Base-by-base conservation (phyloP, 306 rosid genomes). In the Nissolia schottii region DNA sequence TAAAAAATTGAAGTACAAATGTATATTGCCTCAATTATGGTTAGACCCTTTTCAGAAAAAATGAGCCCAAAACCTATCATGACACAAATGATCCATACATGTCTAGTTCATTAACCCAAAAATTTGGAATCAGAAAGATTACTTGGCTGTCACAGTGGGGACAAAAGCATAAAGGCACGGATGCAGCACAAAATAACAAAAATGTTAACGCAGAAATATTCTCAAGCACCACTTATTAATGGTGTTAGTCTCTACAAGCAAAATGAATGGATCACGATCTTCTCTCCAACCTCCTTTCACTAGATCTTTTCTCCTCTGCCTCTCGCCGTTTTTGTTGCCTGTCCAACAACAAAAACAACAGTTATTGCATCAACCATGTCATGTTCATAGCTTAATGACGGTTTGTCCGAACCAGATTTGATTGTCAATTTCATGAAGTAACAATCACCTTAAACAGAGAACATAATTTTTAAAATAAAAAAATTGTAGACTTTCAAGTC, bases 231-330 rank as follows among this genome's bases (percentile, higher is more conserved):
- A 19, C 45, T 68, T 53, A 40, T 40, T 67, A 24, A 48, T 41
- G 5, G 16, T 40, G 54, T 63, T 64, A 3, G 34, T 46, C 20
- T 57, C 59, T 23, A 37, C 74, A 65, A 11, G 58, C 72, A 72
- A 43, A 45, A 62, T 27, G 34, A 54, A 79, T 18, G 64, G 77
- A 69, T 86, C 85, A 95, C 0, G 97, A 89, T 84, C 93, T 85
- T 79, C 91, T 89, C 55, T 89, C 93, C 22, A 84, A 66, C 80
- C 86, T 95, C 74, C 87, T 91, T 58, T 84, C 92, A 15, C 81
- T 80, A 12, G 97, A 95, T 75, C 89, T 88, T 80, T 77, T 91
- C 80, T 88, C 99, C 82, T 94, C 99, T 40, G 89, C 97, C 81
- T 91, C 96, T 71, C 96, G 86, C 73, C 92, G 87, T 78, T 87